phyloP scores from a whole-genome alignment of 2,329 filamentous ascomycete species.

The Albifimbria verrucaria region DNA sequence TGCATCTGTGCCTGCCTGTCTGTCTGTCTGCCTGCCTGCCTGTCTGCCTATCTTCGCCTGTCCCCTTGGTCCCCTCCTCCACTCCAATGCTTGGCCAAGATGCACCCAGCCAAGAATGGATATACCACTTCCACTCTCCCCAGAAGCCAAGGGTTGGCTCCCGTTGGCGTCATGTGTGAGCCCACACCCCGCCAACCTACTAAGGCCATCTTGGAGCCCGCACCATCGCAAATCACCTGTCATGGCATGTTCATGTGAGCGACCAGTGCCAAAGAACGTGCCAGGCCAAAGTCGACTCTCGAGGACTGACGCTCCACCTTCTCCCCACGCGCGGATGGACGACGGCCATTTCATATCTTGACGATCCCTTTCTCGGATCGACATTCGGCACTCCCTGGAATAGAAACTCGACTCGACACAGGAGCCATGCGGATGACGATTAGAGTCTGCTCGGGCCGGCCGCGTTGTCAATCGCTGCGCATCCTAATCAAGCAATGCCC shows the following conservation, averaged over 20 bases:
- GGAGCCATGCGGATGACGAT: background rate
- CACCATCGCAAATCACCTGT: background rate
- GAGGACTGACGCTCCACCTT: background rate
- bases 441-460: background rate
- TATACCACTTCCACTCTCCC: background rate
- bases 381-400: background rate
- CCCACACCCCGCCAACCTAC: background rate
- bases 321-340: background rate
- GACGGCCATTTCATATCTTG: background rate
- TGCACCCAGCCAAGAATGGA: background rate
- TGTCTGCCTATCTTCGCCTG: no score
- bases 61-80: no score
- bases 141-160: background rate
- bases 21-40: no score
- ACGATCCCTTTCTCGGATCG: background rate
- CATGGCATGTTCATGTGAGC: background rate
- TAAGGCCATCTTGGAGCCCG: background rate
- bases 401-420: background rate
- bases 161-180: background rate
- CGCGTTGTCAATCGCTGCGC: background rate
- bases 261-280: background rate
- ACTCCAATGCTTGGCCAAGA: no score
- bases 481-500: background rate
- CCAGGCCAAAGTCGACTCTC: background rate
- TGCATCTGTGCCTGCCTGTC: background rate